Evolutionary conservation across 768 basidiomycete genomes (phyloP), one percentile per base, ranked within the genome.

Genomic region (Collybia nuda): DNA sequence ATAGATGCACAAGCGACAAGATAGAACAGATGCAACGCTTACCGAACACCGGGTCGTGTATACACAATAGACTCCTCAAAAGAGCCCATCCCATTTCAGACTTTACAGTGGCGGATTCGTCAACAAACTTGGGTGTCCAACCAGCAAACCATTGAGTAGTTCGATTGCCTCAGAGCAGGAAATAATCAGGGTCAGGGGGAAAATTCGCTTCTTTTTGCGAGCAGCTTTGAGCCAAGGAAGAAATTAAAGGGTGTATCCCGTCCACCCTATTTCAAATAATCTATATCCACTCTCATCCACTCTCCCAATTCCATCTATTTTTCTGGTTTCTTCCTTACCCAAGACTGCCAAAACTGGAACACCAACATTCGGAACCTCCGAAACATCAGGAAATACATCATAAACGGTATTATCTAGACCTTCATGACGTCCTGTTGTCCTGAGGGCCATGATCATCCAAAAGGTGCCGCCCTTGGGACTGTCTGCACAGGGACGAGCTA

Each of bases 231-330:
- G n/a, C n/a, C n/a, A n/a, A n/a, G n/a, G n/a, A n/a, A n/a, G n/a
- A n/a, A n/a, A n/a, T n/a, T n/a, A n/a, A n/a, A n/a, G 3, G 9
- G 3, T 32, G 6, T 11, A 36, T 5, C 19, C 37, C 22, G 49
- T 42, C 88, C 89, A 91, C n/a, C 82, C 83, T 64, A 92, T 86
- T 69, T 80, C 77, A 60, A 81, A 90, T 50, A 88, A 60, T 56
- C 64, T 74, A 60, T 92, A 93, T 22, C 80, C 81, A 51, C 74
- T 74, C 69, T 92, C 86, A 62, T 89, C 82, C 44, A 79, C 83
- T 52, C 86, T 71, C 41, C 89, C 85, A 46, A 84, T 72, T 19
- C 85, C 80, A 14, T 71, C 72, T 48, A 74, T 68, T 50, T 76
- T 76, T 39, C 67, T 75, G 23, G 86, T 58, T 21, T 74, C 74